Conservation (phyloP, 257 asterid genomes). For the Plectranthus barbatus region DNA sequence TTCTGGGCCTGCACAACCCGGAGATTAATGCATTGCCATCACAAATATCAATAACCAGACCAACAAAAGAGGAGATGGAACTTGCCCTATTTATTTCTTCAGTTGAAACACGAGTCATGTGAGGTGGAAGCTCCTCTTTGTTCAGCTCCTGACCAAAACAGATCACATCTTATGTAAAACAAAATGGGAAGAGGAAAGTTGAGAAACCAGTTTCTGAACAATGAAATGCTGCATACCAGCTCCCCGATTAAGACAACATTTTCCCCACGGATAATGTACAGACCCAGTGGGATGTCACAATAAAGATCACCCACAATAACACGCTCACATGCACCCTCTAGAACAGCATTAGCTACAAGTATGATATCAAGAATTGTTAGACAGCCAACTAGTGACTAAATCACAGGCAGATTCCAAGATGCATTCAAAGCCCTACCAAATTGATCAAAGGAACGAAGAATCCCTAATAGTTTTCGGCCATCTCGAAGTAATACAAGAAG, state of each 20-base stretch:
- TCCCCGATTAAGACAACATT: constrained; percentile 95
- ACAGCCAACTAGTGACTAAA: not conserved
- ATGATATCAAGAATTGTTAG: not conserved
- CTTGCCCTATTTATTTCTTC: constrained; percentile 73
- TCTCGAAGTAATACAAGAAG: constrained; percentile 64
- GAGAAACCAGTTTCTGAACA: not conserved
- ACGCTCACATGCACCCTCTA: constrained; percentile 94
- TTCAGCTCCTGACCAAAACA: constrained; percentile 57
- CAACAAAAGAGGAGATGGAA: not conserved
- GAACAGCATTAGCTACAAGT: constrained; percentile 80
- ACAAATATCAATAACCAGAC: not conserved
- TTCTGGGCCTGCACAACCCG: constrained; percentile 63
- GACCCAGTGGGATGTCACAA: constrained; percentile 89
- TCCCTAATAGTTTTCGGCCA: constrained; percentile 66
- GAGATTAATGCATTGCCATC: too few relatives aligned
- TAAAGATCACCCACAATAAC: constrained; percentile 82
- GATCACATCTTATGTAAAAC: not conserved
- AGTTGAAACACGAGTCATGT: constrained; percentile 70
- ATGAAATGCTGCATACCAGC: constrained; percentile 42
- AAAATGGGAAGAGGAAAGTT: not conserved
- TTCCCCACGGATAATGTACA: constrained; percentile 92
- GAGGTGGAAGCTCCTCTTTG: constrained; percentile 87
- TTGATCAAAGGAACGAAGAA: constrained; percentile 74
- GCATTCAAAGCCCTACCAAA: constrained; percentile 37
- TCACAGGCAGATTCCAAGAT: not conserved